Evolutionary conservation across 2,329 filamentous ascomycete species (phyloP), one percentile per base, ranked within the genome.

Genomic region (Xylaria sp.): DNA sequence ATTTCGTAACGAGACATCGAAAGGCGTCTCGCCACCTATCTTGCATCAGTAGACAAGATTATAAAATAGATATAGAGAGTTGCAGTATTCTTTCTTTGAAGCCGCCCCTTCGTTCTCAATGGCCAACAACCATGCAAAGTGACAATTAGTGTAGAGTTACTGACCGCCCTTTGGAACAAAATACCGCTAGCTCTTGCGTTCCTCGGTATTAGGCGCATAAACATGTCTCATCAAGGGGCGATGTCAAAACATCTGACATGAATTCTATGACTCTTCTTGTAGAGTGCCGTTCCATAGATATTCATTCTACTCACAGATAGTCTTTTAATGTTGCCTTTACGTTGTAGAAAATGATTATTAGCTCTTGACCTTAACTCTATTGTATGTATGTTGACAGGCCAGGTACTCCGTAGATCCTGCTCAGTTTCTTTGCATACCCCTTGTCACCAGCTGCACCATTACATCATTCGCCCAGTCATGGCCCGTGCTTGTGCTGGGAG

Each of bases 1-100:
- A 67, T 72, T 63, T 73, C 65, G 65, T 68, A 62, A 59, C 45
- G 45, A 66, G 62, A 55, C 62, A 65, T 62, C 62, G 59, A 63
- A 60, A 59, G 43, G 63, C 32, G 58, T 52, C 53, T 63, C 58
- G 55, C 30, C 34, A 48, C 39, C 34, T 36, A 46, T 66, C 56
- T 65, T 63, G 57, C 62, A 63, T 60, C 34, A 43, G 57, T 72
- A 69, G 64, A 71, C 58, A 68, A 66, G 69, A 69, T 59, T 28
- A 63, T 39, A 36, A 63, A 68, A 64, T 72, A 72, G 70, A 72
- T 59, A 69, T 72, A 72, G 70, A 72, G 70, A 72, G 66, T 66
- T 56, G 46, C 48, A 55, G 30, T 52, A 57, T 34, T 25, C n/a
- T n/a, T 52, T 30, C 23, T n/a, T 39, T 45, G 56, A 34, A 20